These are phyloP conservation scores for Pseudocercospora cruenta DNA, from an alignment of 2,329 filamentous ascomycete species.

Conservation along the genomic window DNA sequence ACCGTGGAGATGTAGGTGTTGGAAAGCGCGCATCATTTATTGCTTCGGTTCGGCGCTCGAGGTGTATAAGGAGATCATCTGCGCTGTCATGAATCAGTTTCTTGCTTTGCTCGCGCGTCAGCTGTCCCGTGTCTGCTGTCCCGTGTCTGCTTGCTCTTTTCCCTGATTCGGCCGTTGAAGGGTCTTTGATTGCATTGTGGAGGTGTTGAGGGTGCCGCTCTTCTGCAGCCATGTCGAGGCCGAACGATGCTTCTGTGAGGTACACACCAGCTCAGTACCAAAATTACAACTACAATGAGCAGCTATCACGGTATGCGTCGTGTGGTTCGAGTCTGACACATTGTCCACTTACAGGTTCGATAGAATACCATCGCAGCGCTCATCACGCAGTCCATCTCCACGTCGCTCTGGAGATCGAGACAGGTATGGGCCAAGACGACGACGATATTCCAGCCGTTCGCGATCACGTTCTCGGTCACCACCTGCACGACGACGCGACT, in stretches of 20 bases:
- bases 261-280: conserved; percentile 4
- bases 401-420: background rate
- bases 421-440: background rate
- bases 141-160: background rate
- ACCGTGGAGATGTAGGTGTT: background rate
- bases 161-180: background rate
- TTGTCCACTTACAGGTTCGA: background rate
- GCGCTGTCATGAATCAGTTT: conserved; percentile 5
- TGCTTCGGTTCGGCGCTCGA: background rate
- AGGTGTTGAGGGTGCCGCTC: background rate
- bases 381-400: background rate
- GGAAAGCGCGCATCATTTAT: background rate
- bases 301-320: conserved; percentile 2
- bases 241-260: conserved; percentile 2
- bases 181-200: background rate
- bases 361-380: conserved; percentile 2
- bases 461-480: conserved; percentile 4
- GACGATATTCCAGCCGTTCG: background rate
- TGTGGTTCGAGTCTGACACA: background rate
- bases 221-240: background rate
- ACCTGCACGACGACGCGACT: conserved; percentile 3
- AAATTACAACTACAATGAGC: background rate
- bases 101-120: background rate
- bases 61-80: background rate
- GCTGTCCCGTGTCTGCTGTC: background rate